Base-by-base conservation (phyloP, 1,284 basidiomycete genomes). In the Heterobasidion occidentale region DNA sequence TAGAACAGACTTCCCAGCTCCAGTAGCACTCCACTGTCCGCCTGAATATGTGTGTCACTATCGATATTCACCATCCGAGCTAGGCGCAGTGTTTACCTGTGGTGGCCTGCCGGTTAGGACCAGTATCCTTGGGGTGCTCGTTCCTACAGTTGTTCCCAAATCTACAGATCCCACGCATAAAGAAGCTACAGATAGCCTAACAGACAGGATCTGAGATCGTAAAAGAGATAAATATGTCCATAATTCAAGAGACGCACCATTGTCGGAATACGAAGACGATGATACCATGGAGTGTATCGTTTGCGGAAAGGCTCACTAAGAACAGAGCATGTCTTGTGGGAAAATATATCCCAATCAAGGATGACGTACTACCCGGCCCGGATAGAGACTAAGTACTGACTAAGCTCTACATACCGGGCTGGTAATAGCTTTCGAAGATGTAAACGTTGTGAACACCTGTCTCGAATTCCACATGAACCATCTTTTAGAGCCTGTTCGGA, bases 101-200 rank as follows among this genome's bases (percentile, higher is more conserved):
- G 19, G 63, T 62, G 35, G 68, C 62, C 54, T 68, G 65, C 51
- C 66, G 27, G 27, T 27, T 27, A 27, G 27, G 27, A 5, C 27
- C 27, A 27, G 27, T 27, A 50, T 54, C 63, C 46, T 63, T 67
- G 15, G 82, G 79, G 64, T 90, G 88, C 59, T 89, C 85, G 63
- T 88, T 83, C 61, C 80, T 78, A 67, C 89, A 92, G 49, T 67
- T 71, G 54, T 75, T 69, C 2, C 90, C 90, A 62, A 86, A 92
- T 63, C 74, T 79, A 72, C 89, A 91, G 53, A 73, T 65, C 2
- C 88, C 89, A 27, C 81, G 80, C 52, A 88, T 67, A 64, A 78
- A 90, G 67, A 74, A 90, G 57, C 76, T 72, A 64, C 90, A 92
- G 3, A 81, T 71, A 3, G 59, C 66, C 75, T 76, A 45, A 9